Conservation (phyloP, 1,284 basidiomycete genomes). For the Naganishia albida region DNA sequence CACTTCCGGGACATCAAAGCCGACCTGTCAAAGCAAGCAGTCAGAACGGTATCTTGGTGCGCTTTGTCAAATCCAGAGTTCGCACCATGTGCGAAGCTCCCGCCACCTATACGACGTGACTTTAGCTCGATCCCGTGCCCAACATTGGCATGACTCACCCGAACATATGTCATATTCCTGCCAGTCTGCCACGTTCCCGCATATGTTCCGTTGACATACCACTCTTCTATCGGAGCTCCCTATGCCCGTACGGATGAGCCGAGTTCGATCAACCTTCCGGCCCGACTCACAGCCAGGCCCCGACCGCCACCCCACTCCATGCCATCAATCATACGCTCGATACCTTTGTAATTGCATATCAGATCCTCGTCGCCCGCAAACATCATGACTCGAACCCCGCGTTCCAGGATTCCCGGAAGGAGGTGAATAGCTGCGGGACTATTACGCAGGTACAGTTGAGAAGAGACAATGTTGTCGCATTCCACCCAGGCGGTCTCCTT, state of each 20-base stretch:
- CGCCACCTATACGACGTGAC: slow-evolving; percentile 41
- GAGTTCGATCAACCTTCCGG: background rate
- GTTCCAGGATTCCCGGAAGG: slow-evolving; percentile 71
- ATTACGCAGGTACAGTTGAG: slow-evolving; percentile 62
- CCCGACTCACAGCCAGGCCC: slow-evolving; percentile 74
- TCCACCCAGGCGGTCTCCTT: slow-evolving; percentile 86
- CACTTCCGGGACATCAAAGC: slow-evolving; percentile 82
- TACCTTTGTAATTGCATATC: slow-evolving; percentile 92
- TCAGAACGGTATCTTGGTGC: background rate
- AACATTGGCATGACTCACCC: slow-evolving; percentile 57
- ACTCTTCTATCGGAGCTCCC: slow-evolving; percentile 71
- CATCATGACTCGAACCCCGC: slow-evolving; percentile 78
- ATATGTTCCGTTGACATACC: slow-evolving; percentile 73
- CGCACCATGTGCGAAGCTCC: slow-evolving; percentile 84
- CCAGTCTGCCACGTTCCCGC: slow-evolving; percentile 89
- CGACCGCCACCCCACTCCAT: slow-evolving; percentile 81
- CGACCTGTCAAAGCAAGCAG: slow-evolving; percentile 58
- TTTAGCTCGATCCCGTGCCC: background rate
- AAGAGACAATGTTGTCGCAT: slow-evolving; percentile 72
- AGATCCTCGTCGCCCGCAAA: slow-evolving; percentile 95
- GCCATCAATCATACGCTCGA: slow-evolving; percentile 78
- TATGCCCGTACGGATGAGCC: slow-evolving; percentile 46
- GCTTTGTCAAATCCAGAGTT: background rate
- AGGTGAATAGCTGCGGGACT: slow-evolving; percentile 74
- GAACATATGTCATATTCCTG: slow-evolving; percentile 90